phyloP scores from a whole-genome alignment of 441 rosid genomes.

The Populus trichocarpa region DNA sequence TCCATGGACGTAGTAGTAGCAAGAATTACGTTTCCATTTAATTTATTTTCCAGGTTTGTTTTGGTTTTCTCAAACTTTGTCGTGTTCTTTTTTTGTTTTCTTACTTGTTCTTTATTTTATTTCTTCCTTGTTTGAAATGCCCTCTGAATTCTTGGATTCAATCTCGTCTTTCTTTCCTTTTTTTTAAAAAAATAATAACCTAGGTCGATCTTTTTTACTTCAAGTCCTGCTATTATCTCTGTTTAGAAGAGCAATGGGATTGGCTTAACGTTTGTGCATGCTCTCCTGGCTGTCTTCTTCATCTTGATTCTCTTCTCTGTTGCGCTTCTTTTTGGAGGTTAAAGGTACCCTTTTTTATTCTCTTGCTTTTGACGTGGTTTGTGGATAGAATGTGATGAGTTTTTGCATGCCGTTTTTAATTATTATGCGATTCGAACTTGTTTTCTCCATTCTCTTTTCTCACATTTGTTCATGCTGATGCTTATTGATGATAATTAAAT shows the following conservation, averaged over 20 bases:
- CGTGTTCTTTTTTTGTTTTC: not conserved
- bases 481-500: not conserved
- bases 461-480: not conserved
- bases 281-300: too few species aligned
- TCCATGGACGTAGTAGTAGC: slow-evolving; percentile 2
- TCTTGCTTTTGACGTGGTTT: not conserved
- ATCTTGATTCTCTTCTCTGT: too few species aligned
- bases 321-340: too few species aligned
- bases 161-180: not conserved
- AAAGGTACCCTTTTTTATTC: too few species aligned
- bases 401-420: not conserved
- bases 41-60: slow-evolving; percentile 20
- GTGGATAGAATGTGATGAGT: not conserved
- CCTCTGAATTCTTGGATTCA: slow-evolving; percentile 1
- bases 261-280: too few species aligned
- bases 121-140: not conserved
- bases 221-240: not conserved
- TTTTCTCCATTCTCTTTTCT: not conserved
- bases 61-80: not conserved
- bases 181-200: too few species aligned
- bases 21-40: slow-evolving; percentile 11
- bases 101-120: not conserved
- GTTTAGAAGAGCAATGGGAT: not conserved
- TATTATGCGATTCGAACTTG: not conserved
- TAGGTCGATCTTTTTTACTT: too few species aligned